phyloP scores from a whole-genome alignment of 164 flowering plant genomes.

The Vitis labrusca region DNA sequence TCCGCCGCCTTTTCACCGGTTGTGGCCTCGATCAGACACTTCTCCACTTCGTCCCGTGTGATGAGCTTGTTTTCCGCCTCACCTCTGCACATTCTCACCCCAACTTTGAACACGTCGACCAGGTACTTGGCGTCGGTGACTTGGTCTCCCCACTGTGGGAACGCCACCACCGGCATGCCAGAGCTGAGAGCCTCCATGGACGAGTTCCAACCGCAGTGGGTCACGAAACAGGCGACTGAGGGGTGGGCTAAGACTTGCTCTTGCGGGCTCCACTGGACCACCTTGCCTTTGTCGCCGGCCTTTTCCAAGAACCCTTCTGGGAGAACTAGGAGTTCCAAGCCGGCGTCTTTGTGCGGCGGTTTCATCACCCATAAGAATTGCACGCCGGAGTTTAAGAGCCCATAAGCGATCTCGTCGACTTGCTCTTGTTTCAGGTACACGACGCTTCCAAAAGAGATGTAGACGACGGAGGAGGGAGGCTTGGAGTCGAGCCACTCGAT shows the following conservation, averaged over 20 bases:
- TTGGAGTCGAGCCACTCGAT: conserved; percentile 22
- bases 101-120: conserved; percentile 16
- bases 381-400: conserved; percentile 1
- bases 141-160: conserved; percentile 25
- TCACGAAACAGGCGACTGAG: conserved; percentile 22
- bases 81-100: conserved; percentile 19
- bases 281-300: conserved; percentile 9
- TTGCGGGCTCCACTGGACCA: conserved; percentile 27
- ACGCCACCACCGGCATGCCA: conserved; percentile 25
- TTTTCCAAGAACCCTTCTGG: conserved; percentile 12
- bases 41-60: conserved; percentile 14
- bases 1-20: conserved; percentile 18
- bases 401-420: conserved; percentile 13
- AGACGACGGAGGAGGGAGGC: conserved; percentile 17
- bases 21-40: conserved; percentile 14
- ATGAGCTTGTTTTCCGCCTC: conserved; percentile 3
- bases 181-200: conserved; percentile 18
- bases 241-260: conserved; percentile 22
- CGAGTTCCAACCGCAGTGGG: conserved; percentile 34
- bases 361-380: conserved; percentile 30
- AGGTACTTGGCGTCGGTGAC: conserved; percentile 18
- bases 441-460: conserved; percentile 25
- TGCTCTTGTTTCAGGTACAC: conserved; percentile 5
- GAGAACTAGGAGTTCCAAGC: background rate
- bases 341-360: background rate